Percentiles rank a stretch among this genome's conserved stretches.
Evolutionary conservation across 1,284 basidiomycete genomes (phyloP).

Genomic region (Fistulinella cinereoalba): DNA sequence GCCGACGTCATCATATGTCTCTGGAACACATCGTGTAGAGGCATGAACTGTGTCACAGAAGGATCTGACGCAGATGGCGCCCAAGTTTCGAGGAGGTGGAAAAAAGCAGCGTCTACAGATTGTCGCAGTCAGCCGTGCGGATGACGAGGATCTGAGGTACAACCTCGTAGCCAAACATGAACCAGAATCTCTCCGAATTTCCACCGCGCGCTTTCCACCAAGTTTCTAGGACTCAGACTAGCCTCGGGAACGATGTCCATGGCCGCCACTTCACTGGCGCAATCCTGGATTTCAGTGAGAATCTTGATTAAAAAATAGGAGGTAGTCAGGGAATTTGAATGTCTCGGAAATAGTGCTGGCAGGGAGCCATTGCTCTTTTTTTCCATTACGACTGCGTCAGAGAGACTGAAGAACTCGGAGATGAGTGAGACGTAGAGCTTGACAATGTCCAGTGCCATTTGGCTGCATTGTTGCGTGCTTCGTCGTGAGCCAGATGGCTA

Average conservation of each 20-base stretch:
- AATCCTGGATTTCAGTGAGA: conserved; percentile 83
- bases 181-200: conserved; percentile 84
- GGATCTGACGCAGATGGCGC: conserved; percentile 54
- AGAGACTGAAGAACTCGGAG: conserved; percentile 88
- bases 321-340: conserved; percentile 81
- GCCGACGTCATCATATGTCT: conserved; percentile 75
- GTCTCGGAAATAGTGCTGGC: conserved; percentile 68
- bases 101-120: conserved; percentile 77
- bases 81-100: conserved; percentile 90
- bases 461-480: conserved; percentile 80
- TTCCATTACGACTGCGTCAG: conserved; percentile 66
- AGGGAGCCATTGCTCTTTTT: conserved; percentile 22
- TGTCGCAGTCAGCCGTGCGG: conserved; percentile 7
- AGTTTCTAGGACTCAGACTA: conserved; percentile 60
- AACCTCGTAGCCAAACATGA: conserved; percentile 81
- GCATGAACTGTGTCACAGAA: conserved; percentile 65
- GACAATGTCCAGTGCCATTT: conserved; percentile 90
- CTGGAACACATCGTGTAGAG: conserved; percentile 81
- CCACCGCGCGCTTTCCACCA: conserved; percentile 86
- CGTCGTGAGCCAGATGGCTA: conserved; percentile 49
- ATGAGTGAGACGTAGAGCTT: conserved; percentile 85
- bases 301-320: conserved; percentile 79
- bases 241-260: conserved; percentile 83
- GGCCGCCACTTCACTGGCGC: conserved; percentile 74
- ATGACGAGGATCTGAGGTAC: neutral